Base-by-base conservation (phyloP, 2,329 filamentous ascomycete species). In the Diaporthe caulivora region DNA sequence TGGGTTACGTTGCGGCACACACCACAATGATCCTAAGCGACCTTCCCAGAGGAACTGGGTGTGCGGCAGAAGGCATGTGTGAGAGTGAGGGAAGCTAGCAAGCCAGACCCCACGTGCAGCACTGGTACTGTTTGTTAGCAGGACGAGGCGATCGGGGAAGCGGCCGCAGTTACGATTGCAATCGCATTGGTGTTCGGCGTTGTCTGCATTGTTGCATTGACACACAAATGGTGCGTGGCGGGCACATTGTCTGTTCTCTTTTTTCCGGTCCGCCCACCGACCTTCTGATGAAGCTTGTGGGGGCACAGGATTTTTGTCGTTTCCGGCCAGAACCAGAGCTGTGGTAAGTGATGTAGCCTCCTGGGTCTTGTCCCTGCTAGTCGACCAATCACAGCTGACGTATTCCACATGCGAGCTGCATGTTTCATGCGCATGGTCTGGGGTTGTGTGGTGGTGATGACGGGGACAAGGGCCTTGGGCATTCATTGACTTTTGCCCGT, bases 261-360 rank as follows among this genome's bases (percentile, higher is more conserved):
- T 40, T 40, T 10, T 51, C 29, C 21, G 44, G 44, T 53, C 21
- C 37, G 31, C 47, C 62, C 31, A 18, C 44, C 24, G 21, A 53
- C 44, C 44, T 37, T 40, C 21, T 51, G 47, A 53, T 53, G 62
- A 67, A 31, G 62, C 62, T 51, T n/a, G 47, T 67, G 44, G 62
- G 62, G 62, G 62, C 62, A 67, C 31, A 53, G 53, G 62, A 67
- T 40, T 67, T 67, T 37, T 67, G 62, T 67, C 62, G 62, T 44
- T 53, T 49, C 24, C 51, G 65, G 65, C 49, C 58, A 71, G 55
- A 49, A 71, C 69, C 69, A 71, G 47, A 62, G 57, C 69, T 64
- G 47, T 71, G 69, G 69, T 40, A 67, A 67, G 31, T 67, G 62
- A 40, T 53, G 62, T 67, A 70, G 69, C 69, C 69, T 62, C 55